Evolutionary conservation across 2,329 filamentous ascomycete species (phyloP), one percentile per base, ranked within the genome.

Genomic region (Dothistroma pini): DNA sequence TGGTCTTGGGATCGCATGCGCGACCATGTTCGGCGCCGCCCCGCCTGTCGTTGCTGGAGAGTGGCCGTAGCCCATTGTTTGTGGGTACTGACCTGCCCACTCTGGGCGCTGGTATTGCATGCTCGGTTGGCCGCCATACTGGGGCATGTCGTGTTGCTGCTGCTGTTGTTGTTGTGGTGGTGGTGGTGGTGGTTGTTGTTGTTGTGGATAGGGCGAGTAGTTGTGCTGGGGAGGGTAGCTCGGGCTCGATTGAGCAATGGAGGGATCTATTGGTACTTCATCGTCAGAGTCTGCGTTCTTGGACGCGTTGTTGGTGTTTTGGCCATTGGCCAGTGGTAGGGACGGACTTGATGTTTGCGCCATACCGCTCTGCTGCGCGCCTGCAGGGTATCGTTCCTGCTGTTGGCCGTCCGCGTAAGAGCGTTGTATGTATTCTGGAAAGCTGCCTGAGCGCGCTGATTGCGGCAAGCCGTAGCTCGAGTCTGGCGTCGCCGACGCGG

Each of bases 271-370:
- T 89, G 91, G 91, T 83, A 96, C 87, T 87, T 91, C 89, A 86
- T 85, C 86, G 91, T 96, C 90, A 96, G 93, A 96, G 80, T 91
- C 93, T 81, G 88, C 84, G 84, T 86, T 83, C 77, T 66, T 65
- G 59, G 67, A 62, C 66, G 69, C 67, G 67, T 72, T 68, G 62
- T 84, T 83, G 81, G 85, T 84, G 82, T 88, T 88, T 88, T 89
- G 86, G 84, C 83, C 89, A 91, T 92, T 89, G 85, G 87, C 85
- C 82, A 90, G 2, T 51, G 48, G 89, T 84, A 84, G 85, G 81
- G 91, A 96, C 92, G 91, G 90, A 96, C 93, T 96, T 89, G 91
- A 91, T 89, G 91, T 86, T 91, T 96, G 92, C 86, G 93, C 91
- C 93, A 97, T 97, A 88, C 88, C 87, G 78, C 87, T 84, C 76